Evolutionary conservation across 176 grass and related monocot species (phyloP).

Genomic region (Eragrostis curvula): DNA sequence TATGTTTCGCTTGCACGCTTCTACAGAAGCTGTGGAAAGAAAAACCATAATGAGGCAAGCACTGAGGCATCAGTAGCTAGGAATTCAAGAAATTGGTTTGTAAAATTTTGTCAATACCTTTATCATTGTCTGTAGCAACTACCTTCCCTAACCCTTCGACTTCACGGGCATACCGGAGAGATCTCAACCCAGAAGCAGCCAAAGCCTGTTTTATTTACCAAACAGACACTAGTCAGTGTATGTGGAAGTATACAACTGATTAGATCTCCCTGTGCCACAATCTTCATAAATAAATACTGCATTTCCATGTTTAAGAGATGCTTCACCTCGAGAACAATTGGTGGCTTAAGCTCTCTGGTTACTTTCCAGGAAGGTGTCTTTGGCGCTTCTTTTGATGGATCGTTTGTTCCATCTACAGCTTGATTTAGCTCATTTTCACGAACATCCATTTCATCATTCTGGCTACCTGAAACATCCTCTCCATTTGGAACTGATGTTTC

Average conservation of each 20-base stretch:
- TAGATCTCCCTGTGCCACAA: not conserved
- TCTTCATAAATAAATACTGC: not conserved
- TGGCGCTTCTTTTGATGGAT: constrained; percentile 40
- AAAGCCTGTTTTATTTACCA: constrained; percentile 68
- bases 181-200: constrained; percentile 89
- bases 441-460: constrained; percentile 51
- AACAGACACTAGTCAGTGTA: constrained; percentile 23
- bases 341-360: constrained; percentile 64
- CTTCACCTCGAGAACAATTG: constrained; percentile 87
- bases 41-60: constrained; percentile 32
- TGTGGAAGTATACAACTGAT: constrained; percentile 15
- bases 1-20: constrained; percentile 92
- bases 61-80: not conserved
- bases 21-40: constrained; percentile 77
- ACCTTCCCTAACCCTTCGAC: constrained; percentile 78
- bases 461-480: constrained; percentile 36
- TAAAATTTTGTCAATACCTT: constrained; percentile 54
- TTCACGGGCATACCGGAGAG: constrained; percentile 86
- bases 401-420: constrained; percentile 38
- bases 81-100: constrained; percentile 22
- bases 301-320: constrained; percentile 24
- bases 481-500: constrained; percentile 48
- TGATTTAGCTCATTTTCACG: constrained; percentile 47
- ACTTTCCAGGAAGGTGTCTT: constrained; percentile 66
- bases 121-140: constrained; percentile 90